A percentile compares a stretch with the other conserved stretches of the same genome.
Evolutionary conservation across 257 asterid species (phyloP).

Genomic region (Mentha longifolia): DNA sequence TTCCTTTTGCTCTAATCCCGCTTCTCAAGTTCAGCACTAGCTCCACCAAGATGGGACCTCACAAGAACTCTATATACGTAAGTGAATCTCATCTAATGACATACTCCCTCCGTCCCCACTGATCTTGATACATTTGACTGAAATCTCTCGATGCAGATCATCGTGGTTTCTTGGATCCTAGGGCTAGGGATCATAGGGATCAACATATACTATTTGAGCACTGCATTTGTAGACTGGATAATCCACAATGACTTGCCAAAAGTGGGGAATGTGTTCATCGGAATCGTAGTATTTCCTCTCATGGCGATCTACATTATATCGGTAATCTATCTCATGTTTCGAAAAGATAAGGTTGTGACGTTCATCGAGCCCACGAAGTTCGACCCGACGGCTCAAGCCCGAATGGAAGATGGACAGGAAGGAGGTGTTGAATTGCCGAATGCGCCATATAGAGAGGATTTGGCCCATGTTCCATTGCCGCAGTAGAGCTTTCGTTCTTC

Average conservation of each 20-base stretch:
- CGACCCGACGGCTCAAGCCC: constrained; percentile 42
- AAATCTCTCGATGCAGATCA: constrained; percentile 33
- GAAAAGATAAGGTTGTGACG: constrained; percentile 68
- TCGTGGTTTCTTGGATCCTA: constrained; percentile 75
- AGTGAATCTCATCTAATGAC: constrained; percentile 28
- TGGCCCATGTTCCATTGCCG: constrained; percentile 59
- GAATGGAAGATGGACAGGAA: constrained; percentile 53
- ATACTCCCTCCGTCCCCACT: too few species aligned
- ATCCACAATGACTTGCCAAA: constrained; percentile 62
- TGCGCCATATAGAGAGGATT: constrained; percentile 67
- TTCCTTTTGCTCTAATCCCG: constrained; percentile 84
- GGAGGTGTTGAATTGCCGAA: constrained; percentile 37
- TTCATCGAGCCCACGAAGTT: constrained; percentile 53
- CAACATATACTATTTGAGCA: constrained; percentile 76
- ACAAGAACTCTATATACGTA: constrained; percentile 82
- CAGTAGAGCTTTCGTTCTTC: constrained; percentile 16
- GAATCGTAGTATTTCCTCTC: constrained; percentile 71
- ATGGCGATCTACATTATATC: constrained; percentile 72
- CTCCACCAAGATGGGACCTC: constrained; percentile 84
- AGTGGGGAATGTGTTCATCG: constrained; percentile 71
- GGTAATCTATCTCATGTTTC: constrained; percentile 79
- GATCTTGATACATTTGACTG: too few species aligned
- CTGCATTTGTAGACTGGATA: constrained; percentile 74
- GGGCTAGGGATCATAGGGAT: constrained; percentile 88
- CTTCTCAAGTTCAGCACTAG: constrained; percentile 79